Conservation (phyloP, 1,139 yeast species). For the Arxiozyma bovina region DNA sequence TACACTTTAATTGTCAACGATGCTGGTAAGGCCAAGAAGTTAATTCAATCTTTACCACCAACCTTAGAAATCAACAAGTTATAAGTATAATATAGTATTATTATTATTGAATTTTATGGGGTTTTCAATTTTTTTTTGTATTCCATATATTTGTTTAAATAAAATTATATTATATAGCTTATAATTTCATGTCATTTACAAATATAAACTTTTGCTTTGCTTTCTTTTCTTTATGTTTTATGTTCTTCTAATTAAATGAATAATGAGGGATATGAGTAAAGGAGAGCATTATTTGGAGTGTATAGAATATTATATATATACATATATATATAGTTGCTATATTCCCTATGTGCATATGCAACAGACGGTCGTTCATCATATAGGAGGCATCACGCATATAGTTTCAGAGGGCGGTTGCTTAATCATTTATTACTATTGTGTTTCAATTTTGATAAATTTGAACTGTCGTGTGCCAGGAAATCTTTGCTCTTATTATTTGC, state of each 20-base stretch:
- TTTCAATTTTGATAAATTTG: constrained; percentile 1
- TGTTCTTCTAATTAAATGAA: no score
- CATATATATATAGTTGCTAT: neutral
- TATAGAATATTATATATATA: neutral
- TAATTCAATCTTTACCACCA: constrained; percentile 97
- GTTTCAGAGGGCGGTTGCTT: neutral
- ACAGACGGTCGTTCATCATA: neutral
- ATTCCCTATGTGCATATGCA: neutral
- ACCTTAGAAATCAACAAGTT: constrained; percentile 69
- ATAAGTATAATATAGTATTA: constrained; percentile 32
- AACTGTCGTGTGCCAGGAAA: constrained; percentile 1
- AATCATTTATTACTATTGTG: neutral
- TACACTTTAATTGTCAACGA: constrained; percentile 96
- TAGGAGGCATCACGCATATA: neutral
- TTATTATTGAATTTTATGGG: neutral
- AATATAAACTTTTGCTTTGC: neutral
- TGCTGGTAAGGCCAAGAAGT: constrained; percentile 95
- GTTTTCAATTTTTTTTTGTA: neutral
- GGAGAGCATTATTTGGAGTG: no score
- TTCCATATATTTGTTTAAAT: neutral
- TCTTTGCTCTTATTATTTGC: neutral
- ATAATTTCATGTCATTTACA: constrained; percentile 1
- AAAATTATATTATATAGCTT: neutral
- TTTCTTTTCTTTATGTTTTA: no score
- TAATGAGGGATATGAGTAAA: no score